Base-by-base conservation (phyloP, 441 rosid species). In the Euphorbia schlechtendalii region DNA sequence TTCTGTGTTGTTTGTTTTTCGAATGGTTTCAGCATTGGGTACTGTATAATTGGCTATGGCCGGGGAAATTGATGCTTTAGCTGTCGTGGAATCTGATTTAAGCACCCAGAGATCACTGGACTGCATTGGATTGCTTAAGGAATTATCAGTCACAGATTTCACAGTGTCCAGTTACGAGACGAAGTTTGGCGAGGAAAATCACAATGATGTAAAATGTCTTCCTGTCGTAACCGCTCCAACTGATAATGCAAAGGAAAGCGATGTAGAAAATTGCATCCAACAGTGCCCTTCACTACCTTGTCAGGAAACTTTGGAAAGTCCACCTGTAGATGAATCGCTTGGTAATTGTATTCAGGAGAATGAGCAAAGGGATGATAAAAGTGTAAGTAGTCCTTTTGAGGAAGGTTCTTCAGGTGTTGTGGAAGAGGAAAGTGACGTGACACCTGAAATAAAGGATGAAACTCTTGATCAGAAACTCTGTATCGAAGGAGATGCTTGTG, bases 391-490 rank as follows among this genome's bases (percentile, higher is more conserved):
- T 54, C 66, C 59, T 55, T 74, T 73, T 43, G 53, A 54, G n/a
- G 76, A 71, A 59, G 43, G 66, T 52, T 67, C 17, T 17, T 63
- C 65, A 27, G 77, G 60, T 36, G 65, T 59, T 69, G 49, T 72
- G 69, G 76, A 75, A 56, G 79, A 63, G 79, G 78, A 72, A 64
- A 67, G 62, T 68, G 71, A 71, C 54, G 55, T 52, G 63, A 69
- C 71, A 66, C 66, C 77, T 62, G 84, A 73, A 75, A 61, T 43
- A 56, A 80, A 68, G 68, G 76, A 56, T 55, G 79, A 68, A 62
- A 63, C 14, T 56, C 60, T 57, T 51, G 43, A 54, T 56, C 74
- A 68, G 67, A 66, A 60, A 34, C 63, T 71, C 51, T 74, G 67
- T n/a, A 8, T 59, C 27, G 80, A 76, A 56, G 81, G 77, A 66